phyloP scores from a whole-genome alignment of 2,329 filamentous ascomycete genomes.

The Blumeria hordei region DNA sequence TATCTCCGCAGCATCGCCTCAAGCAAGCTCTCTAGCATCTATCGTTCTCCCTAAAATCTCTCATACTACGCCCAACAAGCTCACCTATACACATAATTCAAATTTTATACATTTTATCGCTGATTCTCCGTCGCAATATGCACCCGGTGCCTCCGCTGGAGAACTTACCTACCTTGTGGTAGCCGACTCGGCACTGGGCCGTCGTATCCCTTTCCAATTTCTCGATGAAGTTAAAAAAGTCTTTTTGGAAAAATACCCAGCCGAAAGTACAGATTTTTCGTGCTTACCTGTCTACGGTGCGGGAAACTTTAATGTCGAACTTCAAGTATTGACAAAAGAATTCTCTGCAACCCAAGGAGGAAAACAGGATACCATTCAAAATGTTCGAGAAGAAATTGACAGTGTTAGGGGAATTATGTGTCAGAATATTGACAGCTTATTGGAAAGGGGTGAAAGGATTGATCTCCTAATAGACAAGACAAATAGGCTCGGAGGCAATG shows the following conservation, averaged over 20 bases:
- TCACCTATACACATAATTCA: slow-evolving; percentile 79
- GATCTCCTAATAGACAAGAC: slow-evolving; percentile 93
- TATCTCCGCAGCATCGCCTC: slow-evolving; percentile 60
- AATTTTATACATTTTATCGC: slow-evolving; percentile 93
- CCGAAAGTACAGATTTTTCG: slow-evolving; percentile 43
- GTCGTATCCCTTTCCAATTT: slow-evolving; percentile 80
- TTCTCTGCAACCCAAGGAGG: slow-evolving; percentile 58
- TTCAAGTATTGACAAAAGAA: slow-evolving; percentile 57
- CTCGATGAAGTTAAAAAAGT: slow-evolving; percentile 74
- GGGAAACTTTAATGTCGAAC: slow-evolving; percentile 59
- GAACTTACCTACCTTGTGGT: slow-evolving; percentile 84
- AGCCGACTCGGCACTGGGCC: slow-evolving; percentile 54
- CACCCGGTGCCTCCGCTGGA: slow-evolving; percentile 35
- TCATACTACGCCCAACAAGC: slow-evolving; percentile 58
- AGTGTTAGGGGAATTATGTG: slow-evolving; percentile 86
- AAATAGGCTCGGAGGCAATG: slow-evolving; percentile 66
- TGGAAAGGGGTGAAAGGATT: slow-evolving; percentile 80
- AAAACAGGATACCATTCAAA: slow-evolving; percentile 58
- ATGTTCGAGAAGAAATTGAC: slow-evolving; percentile 74
- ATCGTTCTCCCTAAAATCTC: slow-evolving; percentile 88
- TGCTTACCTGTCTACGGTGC: slow-evolving; percentile 74
- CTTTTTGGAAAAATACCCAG: slow-evolving; percentile 50
- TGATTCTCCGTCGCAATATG: slow-evolving; percentile 48
- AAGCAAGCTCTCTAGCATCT: slow-evolving; percentile 69
- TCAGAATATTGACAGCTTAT: slow-evolving; percentile 71